Evolutionary conservation across 106 monocot genomes (phyloP).

Genomic region (Dendrobium chrysotoxum): DNA sequence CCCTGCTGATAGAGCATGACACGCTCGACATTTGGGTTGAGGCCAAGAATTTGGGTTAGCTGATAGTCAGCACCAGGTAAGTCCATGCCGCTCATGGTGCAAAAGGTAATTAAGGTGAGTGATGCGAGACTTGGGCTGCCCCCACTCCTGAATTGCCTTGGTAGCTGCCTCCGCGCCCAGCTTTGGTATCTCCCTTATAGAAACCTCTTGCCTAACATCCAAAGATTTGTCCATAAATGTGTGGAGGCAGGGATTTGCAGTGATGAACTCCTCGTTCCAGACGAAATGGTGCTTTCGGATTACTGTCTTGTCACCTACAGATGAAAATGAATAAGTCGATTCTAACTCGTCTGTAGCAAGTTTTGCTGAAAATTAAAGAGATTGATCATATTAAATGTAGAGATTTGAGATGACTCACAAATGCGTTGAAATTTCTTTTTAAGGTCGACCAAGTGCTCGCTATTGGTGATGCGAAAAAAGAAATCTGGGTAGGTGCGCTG

Average conservation of each 20-base stretch:
- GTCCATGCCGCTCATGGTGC: constrained; percentile 13
- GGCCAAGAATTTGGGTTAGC: constrained; percentile 2
- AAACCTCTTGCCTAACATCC: background rate
- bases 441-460: constrained; percentile 7
- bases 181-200: background rate
- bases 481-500: constrained; percentile 18
- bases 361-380: background rate
- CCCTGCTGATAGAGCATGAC: constrained; percentile 3
- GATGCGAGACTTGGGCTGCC: constrained; percentile 3
- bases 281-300: constrained; percentile 1
- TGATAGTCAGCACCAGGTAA: constrained; percentile 7
- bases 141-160: constrained; percentile 6
- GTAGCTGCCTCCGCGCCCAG: background rate
- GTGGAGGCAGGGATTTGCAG: background rate
- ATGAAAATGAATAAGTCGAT: no score
- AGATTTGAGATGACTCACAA: background rate
- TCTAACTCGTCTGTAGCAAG: background rate
- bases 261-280: background rate
- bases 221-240: background rate
- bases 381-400: no score
- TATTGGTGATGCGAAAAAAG: constrained; percentile 12
- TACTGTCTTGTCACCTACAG: background rate
- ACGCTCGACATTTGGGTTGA: constrained; percentile 3
- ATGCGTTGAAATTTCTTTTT: constrained; percentile 6
- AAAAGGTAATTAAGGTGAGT: constrained; percentile 10